Percentiles rank a stretch among this genome's conserved stretches.
These are phyloP conservation scores for Colletotrichum zoysiae DNA, from an alignment of 2,329 filamentous ascomycete genomes.

Conservation along the genomic window DNA sequence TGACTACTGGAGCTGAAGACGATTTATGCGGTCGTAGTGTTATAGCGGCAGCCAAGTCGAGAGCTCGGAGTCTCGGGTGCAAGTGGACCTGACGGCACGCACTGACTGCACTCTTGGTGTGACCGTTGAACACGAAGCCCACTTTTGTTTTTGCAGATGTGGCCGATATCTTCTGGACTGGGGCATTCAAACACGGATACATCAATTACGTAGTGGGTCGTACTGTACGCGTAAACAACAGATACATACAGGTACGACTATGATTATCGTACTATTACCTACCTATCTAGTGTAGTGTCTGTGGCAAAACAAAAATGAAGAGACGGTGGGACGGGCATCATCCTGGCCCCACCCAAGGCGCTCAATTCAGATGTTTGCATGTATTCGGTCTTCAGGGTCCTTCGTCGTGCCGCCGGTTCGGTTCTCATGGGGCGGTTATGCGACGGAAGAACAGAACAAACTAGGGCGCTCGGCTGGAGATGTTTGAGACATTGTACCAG, in stretches of 20 bases:
- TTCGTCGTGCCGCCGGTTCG: constrained; percentile 16
- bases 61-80: constrained; percentile 31
- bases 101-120: constrained; percentile 25
- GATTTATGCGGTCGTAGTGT: constrained; percentile 19
- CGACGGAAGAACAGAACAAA: constrained; percentile 10
- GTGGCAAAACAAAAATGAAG: constrained; percentile 18
- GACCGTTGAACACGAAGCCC: constrained; percentile 39
- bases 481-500: constrained; percentile 22
- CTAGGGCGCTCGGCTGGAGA: constrained; percentile 16
- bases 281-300: background rate
- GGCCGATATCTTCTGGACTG: constrained; percentile 7
- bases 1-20: constrained; percentile 21
- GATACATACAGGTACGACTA: no score
- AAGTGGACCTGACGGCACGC: constrained; percentile 24
- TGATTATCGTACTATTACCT: no score
- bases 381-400: constrained; percentile 27
- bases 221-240: background rate
- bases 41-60: constrained; percentile 32
- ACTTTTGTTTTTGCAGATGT: constrained; percentile 24
- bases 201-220: background rate
- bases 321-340: constrained; percentile 36
- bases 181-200: background rate
- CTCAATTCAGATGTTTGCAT: constrained; percentile 14
- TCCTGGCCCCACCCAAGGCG: constrained; percentile 16
- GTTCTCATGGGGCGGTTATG: constrained; percentile 14